These are phyloP conservation scores for Rhodotorula sp. DNA, from an alignment of 1,284 basidiomycete species.

Conservation along the genomic window DNA sequence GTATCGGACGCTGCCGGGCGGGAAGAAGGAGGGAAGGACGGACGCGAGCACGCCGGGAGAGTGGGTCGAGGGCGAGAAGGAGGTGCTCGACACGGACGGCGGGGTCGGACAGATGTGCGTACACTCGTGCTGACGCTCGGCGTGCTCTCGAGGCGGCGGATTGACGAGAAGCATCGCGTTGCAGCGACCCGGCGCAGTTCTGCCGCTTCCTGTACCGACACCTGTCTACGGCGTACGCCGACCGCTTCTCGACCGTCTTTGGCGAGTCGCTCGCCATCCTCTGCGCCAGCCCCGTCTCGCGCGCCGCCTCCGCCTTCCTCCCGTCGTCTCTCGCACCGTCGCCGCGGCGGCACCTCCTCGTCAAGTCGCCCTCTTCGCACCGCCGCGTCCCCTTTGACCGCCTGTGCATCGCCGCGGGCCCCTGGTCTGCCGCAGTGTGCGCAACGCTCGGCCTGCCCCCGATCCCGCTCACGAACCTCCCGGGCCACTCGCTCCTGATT, in stretches of 20 bases:
- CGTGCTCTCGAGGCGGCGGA: no score
- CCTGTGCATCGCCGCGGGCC: conserved; percentile 35
- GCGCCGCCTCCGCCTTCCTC: background rate
- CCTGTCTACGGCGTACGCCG: background rate
- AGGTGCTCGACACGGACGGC: conserved; percentile 29
- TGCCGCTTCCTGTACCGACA: conserved; percentile 22
- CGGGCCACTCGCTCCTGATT: conserved; percentile 39
- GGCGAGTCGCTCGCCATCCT: conserved; percentile 8
- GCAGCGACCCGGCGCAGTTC: conserved; percentile 36
- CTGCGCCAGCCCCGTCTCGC: background rate
- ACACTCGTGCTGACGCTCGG: no score
- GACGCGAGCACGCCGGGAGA: background rate
- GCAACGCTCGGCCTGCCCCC: conserved; percentile 18
- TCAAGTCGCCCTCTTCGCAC: background rate
- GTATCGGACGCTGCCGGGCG: conserved; percentile 32
- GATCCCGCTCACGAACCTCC: conserved; percentile 33
- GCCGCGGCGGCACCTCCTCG: background rate
- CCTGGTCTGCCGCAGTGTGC: conserved; percentile 35
- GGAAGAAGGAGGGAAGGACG: conserved; percentile 14
- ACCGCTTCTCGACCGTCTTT: conserved; percentile 25
- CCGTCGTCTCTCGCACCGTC: background rate
- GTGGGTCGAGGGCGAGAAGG: conserved; percentile 34
- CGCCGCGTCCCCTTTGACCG: conserved; percentile 4
- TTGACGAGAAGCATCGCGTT: background rate
- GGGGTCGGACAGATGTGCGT: conserved; percentile 39